Conservation (phyloP, 2,329 filamentous ascomycete genomes). For the Fusarium sp. region DNA sequence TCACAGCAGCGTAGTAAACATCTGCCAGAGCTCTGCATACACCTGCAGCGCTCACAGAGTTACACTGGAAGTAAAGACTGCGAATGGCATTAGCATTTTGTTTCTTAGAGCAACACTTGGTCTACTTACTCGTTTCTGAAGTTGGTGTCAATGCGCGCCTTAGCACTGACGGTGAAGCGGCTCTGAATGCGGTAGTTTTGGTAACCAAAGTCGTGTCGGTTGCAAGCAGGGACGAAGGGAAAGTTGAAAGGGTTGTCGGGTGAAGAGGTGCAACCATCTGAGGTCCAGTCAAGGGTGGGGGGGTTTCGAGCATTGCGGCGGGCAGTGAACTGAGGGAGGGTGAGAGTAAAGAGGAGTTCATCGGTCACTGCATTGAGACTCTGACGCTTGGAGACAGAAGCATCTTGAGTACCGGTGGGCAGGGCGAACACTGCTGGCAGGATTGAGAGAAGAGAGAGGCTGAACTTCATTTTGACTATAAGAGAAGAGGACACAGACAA, state of each 20-base stretch:
- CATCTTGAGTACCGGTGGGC: conserved; percentile 24
- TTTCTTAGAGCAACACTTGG: too few species aligned
- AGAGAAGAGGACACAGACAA: neutral
- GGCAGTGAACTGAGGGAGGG: conserved; percentile 56
- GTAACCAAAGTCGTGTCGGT: conserved; percentile 68
- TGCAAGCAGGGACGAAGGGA: conserved; percentile 57
- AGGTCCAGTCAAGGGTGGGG: conserved; percentile 53
- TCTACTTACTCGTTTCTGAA: conserved; percentile 58
- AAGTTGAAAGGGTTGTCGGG: conserved; percentile 59
- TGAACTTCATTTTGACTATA: conserved; percentile 49
- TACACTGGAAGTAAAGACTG: conserved; percentile 54
- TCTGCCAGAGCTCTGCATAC: conserved; percentile 53
- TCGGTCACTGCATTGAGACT: conserved; percentile 54
- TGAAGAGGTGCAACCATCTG: conserved; percentile 56
- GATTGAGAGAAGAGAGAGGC: conserved; percentile 37
- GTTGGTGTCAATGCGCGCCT: conserved; percentile 60
- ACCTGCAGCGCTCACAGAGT: conserved; percentile 17
- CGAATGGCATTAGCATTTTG: fast-evolving
- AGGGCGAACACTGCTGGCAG: conserved; percentile 42
- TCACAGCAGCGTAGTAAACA: conserved; percentile 55
- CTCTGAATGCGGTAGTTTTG: conserved; percentile 62
- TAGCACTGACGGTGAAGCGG: conserved; percentile 57
- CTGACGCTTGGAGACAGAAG: conserved; percentile 35
- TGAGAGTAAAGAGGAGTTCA: conserved; percentile 57
- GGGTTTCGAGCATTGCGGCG: conserved; percentile 56